Evolutionary conservation across 176 grass and related monocot species (phyloP).

Genomic region (Sorghum bicolor): DNA sequence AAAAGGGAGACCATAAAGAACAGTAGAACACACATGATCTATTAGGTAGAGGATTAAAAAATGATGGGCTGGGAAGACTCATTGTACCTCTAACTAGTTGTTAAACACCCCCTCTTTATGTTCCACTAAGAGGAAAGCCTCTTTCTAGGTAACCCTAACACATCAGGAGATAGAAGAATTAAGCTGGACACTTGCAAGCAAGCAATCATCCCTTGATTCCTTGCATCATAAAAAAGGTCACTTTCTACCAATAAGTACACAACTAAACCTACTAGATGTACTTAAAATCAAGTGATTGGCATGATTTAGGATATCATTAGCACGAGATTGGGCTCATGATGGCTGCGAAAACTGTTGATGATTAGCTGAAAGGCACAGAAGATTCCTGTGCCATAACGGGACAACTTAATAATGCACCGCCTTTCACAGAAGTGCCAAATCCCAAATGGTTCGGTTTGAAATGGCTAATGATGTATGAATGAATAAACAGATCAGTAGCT

Average conservation of each 20-base stretch:
- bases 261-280: slow-evolving; percentile 44
- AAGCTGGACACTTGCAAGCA: slow-evolving; percentile 36
- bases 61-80: slow-evolving; percentile 16
- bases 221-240: slow-evolving; percentile 23
- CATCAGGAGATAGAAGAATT: slow-evolving; percentile 41
- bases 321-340: slow-evolving; percentile 49
- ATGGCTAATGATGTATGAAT: slow-evolving; percentile 37
- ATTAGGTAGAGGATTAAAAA: slow-evolving; percentile 30
- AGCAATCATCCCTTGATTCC: slow-evolving; percentile 48
- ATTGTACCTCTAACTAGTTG: slow-evolving; percentile 28
- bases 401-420: slow-evolving; percentile 42
- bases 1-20: slow-evolving; percentile 9
- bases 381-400: slow-evolving; percentile 40
- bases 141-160: slow-evolving; percentile 53
- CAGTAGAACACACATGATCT: slow-evolving; percentile 5
- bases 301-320: slow-evolving; percentile 56
- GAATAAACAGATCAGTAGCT: slow-evolving; percentile 9
- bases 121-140: slow-evolving; percentile 50
- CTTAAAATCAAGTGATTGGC: slow-evolving; percentile 44
- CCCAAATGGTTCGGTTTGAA: slow-evolving; percentile 48
- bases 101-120: slow-evolving; percentile 41
- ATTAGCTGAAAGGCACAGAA: slow-evolving; percentile 30
- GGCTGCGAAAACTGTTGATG: slow-evolving; percentile 30
- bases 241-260: slow-evolving; percentile 45
- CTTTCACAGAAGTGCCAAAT: slow-evolving; percentile 53